A percentile compares a stretch with the other conserved stretches of the same genome.
phyloP scores from a whole-genome alignment of 2,329 filamentous ascomycete genomes.

The Tolypocladium ovalisporum region DNA sequence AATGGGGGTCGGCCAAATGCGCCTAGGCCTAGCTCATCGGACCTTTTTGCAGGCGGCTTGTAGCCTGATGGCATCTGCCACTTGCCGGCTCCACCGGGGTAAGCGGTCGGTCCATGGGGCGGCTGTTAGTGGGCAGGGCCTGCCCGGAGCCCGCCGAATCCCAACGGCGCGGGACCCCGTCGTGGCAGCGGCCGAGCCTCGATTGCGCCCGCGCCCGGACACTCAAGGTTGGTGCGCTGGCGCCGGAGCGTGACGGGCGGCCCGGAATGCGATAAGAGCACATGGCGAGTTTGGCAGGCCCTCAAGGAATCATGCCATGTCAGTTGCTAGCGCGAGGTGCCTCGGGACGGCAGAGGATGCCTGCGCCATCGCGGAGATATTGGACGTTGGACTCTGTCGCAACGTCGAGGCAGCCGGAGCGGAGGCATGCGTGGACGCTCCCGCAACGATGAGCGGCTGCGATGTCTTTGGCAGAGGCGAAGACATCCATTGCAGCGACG shows the following conservation, averaged over 20 bases:
- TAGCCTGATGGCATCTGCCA: background rate
- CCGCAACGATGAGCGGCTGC: background rate
- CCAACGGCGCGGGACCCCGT: conserved; percentile 9
- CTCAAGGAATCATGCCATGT: background rate
- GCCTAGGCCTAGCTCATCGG: background rate
- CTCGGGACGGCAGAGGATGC: background rate
- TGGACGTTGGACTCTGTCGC: no score
- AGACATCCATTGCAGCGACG: no score
- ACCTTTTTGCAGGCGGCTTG: background rate
- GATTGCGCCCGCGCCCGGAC: no score
- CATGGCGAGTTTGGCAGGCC: background rate
- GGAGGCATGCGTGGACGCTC: background rate
- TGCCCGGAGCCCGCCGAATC: conserved; percentile 16
- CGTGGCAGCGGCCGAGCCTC: background rate
- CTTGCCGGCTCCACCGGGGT: background rate
- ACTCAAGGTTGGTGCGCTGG: no score
- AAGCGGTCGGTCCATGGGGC: background rate
- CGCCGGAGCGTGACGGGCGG: background rate
- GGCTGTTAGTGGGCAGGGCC: background rate
- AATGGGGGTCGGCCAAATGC: conserved; percentile 1
- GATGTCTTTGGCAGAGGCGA: background rate
- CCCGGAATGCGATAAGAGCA: background rate
- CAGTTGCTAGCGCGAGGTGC: background rate
- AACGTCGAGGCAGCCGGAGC: background rate
- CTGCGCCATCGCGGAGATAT: background rate